A percentile compares a stretch with the other conserved stretches of the same genome.
phyloP scores from a whole-genome alignment of 345 rosid genomes.

The Anastatica hierochuntica region DNA sequence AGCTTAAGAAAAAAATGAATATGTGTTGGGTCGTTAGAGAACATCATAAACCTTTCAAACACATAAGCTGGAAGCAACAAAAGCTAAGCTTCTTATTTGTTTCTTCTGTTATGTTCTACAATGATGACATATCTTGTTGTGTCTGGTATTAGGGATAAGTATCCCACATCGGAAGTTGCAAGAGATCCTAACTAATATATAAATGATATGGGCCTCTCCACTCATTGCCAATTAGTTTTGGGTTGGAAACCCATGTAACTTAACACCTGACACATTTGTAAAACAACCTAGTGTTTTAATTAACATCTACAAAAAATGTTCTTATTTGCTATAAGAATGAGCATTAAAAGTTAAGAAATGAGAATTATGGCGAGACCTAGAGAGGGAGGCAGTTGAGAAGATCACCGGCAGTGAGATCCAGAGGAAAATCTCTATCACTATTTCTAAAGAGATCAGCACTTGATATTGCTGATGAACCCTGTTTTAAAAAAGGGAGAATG shows the following conservation, averaged over 20 bases:
- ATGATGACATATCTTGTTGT: slow-evolving; percentile 81
- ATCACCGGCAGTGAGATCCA: slow-evolving; percentile 84
- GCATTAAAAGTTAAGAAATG: no score
- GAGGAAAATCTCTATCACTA: slow-evolving; percentile 31
- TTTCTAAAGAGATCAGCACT: slow-evolving; percentile 93
- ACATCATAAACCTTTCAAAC: background rate
- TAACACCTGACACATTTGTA: slow-evolving; percentile 75
- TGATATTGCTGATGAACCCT: slow-evolving; percentile 93
- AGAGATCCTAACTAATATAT: no score
- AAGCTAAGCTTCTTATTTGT: slow-evolving; percentile 89
- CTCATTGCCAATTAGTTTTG: no score
- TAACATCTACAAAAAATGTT: no score
- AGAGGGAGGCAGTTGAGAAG: slow-evolving; percentile 80
- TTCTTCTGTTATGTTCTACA: slow-evolving; percentile 91
- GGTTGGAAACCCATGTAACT: no score
- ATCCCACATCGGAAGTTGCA: no score
- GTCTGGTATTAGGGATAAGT: no score
- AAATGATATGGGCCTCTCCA: no score
- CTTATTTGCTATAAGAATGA: slow-evolving; percentile 67
- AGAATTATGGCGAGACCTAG: no score
- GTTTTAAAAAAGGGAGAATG: no score
- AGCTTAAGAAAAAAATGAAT: no score
- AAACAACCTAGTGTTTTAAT: background rate
- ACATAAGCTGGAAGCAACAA: slow-evolving; percentile 65
- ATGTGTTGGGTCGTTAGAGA: no score